A percentile compares a stretch with the other conserved stretches of the same genome.
These are phyloP conservation scores for Amyloporia xantha DNA, from an alignment of 768 basidiomycete genomes.

Conservation along the genomic window DNA sequence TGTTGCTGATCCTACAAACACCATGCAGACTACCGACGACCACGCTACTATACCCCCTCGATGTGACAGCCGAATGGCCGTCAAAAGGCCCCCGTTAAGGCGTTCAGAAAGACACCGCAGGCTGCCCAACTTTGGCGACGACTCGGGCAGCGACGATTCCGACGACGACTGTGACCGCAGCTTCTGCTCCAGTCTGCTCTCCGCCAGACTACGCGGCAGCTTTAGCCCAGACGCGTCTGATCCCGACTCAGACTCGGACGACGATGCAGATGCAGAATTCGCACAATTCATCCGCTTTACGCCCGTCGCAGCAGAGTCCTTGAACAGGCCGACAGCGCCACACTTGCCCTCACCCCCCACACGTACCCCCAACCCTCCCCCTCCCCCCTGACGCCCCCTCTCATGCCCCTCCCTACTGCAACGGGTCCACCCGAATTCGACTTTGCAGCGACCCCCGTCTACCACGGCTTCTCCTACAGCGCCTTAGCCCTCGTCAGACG, in stretches of 20 bases:
- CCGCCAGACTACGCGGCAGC: too few species aligned
- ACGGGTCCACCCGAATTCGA: not conserved
- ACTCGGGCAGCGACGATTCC: not conserved
- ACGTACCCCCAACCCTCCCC: not conserved
- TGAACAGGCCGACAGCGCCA: not conserved
- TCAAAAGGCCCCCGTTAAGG: conserved; percentile 5
- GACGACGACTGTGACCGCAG: conserved; percentile 1
- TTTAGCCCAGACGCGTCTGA: not conserved
- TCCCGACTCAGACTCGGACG: not conserved
- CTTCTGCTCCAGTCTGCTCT: not conserved
- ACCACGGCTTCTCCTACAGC: conserved; percentile 60
- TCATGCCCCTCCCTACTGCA: not conserved
- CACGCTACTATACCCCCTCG: too few species aligned
- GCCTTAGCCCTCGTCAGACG: conserved; percentile 53
- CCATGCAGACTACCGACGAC: too few species aligned
- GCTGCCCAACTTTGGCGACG: not conserved
- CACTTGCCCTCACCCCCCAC: not conserved
- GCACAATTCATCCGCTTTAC: not conserved
- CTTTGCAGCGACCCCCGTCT: conserved; percentile 10
- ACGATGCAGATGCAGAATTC: not conserved
- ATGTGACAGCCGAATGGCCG: conserved; percentile 10
- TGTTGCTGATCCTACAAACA: too few species aligned
- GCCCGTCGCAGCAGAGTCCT: not conserved
- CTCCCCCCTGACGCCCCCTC: not conserved
- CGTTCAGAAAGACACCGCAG: not conserved